These are phyloP conservation scores for Bretziella fagacearum DNA, from an alignment of 2,329 filamentous ascomycete species.

Conservation along the genomic window DNA sequence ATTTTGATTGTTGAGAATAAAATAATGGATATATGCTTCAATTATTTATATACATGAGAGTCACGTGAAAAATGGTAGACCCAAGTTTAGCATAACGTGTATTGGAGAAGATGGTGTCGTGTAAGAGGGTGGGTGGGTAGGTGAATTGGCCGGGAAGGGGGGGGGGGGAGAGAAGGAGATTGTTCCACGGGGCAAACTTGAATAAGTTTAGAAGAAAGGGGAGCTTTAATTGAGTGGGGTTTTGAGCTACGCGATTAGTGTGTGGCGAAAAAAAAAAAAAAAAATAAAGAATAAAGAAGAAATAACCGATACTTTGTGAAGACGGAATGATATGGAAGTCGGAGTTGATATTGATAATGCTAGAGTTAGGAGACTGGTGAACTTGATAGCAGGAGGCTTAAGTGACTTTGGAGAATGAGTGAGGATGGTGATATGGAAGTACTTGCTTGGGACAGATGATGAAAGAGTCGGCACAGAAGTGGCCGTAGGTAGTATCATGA, in stretches of 20 bases:
- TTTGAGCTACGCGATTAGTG: not conserved
- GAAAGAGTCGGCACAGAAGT: too few species aligned
- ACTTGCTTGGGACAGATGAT: too few species aligned
- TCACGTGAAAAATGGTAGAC: not conserved
- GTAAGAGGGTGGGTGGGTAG: not conserved
- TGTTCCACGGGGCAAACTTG: not conserved
- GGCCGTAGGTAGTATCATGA: too few species aligned
- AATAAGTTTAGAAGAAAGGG: not conserved
- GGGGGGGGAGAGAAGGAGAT: not conserved
- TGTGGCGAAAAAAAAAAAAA: not conserved
- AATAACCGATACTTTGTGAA: too few species aligned
- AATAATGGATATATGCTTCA: slow-evolving; percentile 9
- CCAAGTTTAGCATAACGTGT: not conserved
- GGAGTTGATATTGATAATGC: too few species aligned
- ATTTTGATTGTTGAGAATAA: slow-evolving; percentile 3
- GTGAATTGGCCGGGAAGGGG: not conserved
- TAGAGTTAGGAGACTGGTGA: too few species aligned
- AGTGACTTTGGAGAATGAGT: too few species aligned
- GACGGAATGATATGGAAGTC: too few species aligned
- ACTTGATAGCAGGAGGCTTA: too few species aligned
- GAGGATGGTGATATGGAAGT: too few species aligned
- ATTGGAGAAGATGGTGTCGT: not conserved
- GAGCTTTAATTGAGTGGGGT: not conserved
- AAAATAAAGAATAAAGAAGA: not conserved
- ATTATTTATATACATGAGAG: slow-evolving; percentile 1